Percentiles rank a stretch among this genome's conserved stretches.
These are phyloP conservation scores for Mantamonas sphyraenae DNA, from an alignment of 78 protist species.

Conservation along the genomic window DNA sequence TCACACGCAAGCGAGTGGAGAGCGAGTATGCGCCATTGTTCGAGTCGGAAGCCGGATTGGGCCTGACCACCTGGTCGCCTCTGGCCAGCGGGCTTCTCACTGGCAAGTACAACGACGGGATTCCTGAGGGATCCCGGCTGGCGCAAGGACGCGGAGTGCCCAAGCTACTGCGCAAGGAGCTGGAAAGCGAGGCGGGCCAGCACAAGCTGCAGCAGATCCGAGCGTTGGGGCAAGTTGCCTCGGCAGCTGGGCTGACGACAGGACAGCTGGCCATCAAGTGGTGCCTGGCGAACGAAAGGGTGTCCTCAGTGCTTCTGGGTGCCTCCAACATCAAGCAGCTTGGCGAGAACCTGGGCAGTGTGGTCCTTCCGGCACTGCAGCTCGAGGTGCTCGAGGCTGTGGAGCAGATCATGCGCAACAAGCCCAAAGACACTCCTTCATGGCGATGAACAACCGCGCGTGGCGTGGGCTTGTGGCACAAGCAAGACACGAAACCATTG, in stretches of 20 bases:
- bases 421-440: no score
- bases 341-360: conserved; percentile 20
- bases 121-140: conserved; percentile 37
- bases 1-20: conserved; percentile 29
- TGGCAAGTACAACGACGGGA: conserved; percentile 28
- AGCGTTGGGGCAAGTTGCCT: conserved; percentile 16
- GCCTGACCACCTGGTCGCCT: conserved; percentile 52
- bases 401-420: conserved; percentile 20
- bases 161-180: not conserved
- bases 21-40: conserved; percentile 29
- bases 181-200: conserved; percentile 1
- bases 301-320: conserved; percentile 38
- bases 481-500: no score
- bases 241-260: conserved; percentile 16
- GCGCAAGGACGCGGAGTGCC: not conserved
- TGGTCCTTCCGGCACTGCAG: conserved; percentile 21
- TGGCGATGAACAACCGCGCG: no score
- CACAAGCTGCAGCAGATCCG: not conserved
- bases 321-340: conserved; percentile 18
- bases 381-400: conserved; percentile 18
- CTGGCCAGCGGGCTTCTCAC: conserved; percentile 42
- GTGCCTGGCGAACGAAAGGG: conserved; percentile 17
- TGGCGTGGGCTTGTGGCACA: no score
- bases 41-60: conserved; percentile 11
- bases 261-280: conserved; percentile 44